Evolutionary conservation across 352 stramenopile species (phyloP).

Genomic region (Phytopythium montanum): DNA sequence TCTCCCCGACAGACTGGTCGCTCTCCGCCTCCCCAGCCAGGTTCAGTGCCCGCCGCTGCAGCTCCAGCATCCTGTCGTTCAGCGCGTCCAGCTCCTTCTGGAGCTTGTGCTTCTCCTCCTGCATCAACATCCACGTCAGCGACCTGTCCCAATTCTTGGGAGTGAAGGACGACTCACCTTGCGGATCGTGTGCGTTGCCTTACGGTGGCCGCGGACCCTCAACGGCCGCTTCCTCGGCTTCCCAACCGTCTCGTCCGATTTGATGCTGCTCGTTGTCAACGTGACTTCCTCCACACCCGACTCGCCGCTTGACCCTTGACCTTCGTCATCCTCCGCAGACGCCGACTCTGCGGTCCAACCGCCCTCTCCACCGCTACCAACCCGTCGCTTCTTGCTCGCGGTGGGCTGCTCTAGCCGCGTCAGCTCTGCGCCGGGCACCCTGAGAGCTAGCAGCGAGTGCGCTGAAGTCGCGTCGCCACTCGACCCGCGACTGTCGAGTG

Average conservation of each 20-base stretch:
- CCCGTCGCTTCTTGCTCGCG: background rate
- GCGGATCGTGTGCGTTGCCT: slow-evolving; percentile 29
- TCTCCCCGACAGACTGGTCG: slow-evolving; percentile 8
- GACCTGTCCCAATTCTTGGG: too few species aligned
- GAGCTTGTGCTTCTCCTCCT: slow-evolving; percentile 29
- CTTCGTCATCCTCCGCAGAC: background rate
- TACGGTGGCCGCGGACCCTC: slow-evolving; percentile 13
- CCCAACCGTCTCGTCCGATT: background rate
- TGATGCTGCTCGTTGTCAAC: slow-evolving; percentile 1
- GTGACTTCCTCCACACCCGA: slow-evolving; percentile 1
- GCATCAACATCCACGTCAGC: background rate
- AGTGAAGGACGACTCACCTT: slow-evolving; percentile 13
- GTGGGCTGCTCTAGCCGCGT: too few species aligned
- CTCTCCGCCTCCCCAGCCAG: slow-evolving; percentile 8
- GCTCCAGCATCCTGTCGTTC: slow-evolving; percentile 16
- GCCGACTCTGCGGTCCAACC: background rate
- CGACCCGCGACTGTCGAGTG: background rate
- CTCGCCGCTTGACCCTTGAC: background rate
- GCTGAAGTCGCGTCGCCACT: background rate
- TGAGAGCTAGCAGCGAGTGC: background rate
- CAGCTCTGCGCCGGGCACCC: background rate
- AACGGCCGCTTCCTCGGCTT: slow-evolving; percentile 18
- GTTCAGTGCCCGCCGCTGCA: slow-evolving; percentile 19
- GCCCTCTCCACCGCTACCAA: background rate
- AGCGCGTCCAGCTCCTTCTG: slow-evolving; percentile 18